phyloP scores from a whole-genome alignment of 2,329 filamentous ascomycete genomes.

The Colletotrichum lini region DNA sequence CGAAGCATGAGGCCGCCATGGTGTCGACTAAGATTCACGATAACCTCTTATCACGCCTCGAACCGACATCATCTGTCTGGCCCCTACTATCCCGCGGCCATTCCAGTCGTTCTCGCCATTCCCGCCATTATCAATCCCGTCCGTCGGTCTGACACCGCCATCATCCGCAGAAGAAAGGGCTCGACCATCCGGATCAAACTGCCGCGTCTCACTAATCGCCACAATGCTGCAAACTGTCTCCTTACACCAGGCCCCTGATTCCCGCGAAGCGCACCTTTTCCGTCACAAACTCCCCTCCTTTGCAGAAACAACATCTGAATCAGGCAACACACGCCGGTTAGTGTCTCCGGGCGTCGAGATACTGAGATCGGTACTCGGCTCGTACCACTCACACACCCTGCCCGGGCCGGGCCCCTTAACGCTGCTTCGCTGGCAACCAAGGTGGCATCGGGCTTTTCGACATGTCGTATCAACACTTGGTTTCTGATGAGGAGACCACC shows the following conservation, averaged over 20 bases:
- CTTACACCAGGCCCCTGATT: conserved; percentile 2
- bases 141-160: background rate
- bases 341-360: conserved; percentile 22
- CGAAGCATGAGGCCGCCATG: conserved; percentile 11
- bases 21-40: conserved; percentile 31
- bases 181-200: background rate
- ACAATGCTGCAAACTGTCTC: conserved; percentile 5
- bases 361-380: conserved; percentile 41
- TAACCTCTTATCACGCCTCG: conserved; percentile 29
- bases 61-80: conserved; percentile 16
- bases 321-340: conserved; percentile 14
- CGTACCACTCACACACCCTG: conserved; percentile 32
- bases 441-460: conserved; percentile 26
- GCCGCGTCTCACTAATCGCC: conserved; percentile 29
- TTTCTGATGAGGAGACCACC: conserved; percentile 1
- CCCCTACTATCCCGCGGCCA: conserved; percentile 6
- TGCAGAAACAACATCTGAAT: conserved; percentile 30
- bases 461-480: conserved; percentile 20
- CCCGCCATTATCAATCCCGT: conserved; percentile 17
- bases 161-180: background rate
- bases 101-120: conserved; percentile 1
- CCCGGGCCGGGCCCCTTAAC: conserved; percentile 28
- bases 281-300: conserved; percentile 13
- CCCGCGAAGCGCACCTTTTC: conserved; percentile 17
- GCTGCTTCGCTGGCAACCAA: conserved; percentile 37